Conservation (phyloP, 2,329 filamentous ascomycete species). For the Penicillium corylophilum region DNA sequence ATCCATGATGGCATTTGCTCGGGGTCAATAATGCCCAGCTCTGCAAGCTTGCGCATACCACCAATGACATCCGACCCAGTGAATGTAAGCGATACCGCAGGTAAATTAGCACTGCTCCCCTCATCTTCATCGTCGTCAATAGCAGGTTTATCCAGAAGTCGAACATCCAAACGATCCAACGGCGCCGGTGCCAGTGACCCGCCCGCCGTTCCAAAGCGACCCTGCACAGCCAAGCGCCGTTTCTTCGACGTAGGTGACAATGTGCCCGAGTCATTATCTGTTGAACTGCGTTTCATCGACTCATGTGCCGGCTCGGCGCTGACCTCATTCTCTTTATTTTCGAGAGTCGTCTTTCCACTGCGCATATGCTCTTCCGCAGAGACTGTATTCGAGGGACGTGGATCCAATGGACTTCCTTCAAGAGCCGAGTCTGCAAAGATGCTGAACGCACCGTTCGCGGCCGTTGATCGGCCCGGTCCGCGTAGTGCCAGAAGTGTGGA, state of each 20-base stretch:
- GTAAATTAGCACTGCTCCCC: conserved; percentile 8
- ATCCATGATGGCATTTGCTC: conserved; percentile 84
- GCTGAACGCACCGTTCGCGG: conserved; percentile 74
- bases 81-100: conserved; percentile 58
- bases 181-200: conserved; percentile 28
- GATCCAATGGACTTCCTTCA: conserved; percentile 53
- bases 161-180: conserved; percentile 51
- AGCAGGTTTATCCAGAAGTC: conserved; percentile 47
- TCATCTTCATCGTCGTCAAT: conserved; percentile 13
- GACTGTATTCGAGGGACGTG: conserved; percentile 38
- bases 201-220: conserved; percentile 67
- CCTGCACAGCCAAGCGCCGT: conserved; percentile 60
- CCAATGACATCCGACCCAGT: conserved; percentile 77
- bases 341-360: conserved; percentile 3
- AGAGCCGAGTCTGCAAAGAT: conserved; percentile 68
- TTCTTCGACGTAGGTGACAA: conserved; percentile 52
- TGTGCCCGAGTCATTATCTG: conserved; percentile 1
- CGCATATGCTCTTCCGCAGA: conserved; percentile 31
- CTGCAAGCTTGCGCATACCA: conserved; percentile 74
- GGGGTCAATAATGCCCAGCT: conserved; percentile 69
- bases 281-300: conserved; percentile 8
- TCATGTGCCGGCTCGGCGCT: neutral
- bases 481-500: conserved; percentile 66
- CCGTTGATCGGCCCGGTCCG: conserved; percentile 68
- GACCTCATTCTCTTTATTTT: conserved; percentile 17